Percentiles rank a stretch among this genome's conserved stretches.
These are phyloP conservation scores for Liquidambar formosana DNA, from an alignment of 164 flowering plant genomes.

Conservation along the genomic window DNA sequence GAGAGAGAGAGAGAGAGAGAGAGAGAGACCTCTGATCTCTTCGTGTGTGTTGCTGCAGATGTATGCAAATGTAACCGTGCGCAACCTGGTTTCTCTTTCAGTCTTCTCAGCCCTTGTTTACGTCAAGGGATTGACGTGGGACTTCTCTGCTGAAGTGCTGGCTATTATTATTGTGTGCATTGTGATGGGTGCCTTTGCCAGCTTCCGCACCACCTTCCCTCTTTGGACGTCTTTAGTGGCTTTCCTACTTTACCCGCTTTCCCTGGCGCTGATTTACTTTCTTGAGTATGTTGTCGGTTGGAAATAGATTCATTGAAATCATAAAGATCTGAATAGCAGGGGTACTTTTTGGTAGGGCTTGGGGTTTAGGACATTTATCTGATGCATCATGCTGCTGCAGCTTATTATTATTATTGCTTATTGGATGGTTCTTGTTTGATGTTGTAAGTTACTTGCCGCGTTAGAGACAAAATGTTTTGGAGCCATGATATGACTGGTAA, in stretches of 20 bases:
- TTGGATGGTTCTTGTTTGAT: no score
- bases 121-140: constrained; percentile 64
- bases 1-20: no score
- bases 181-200: constrained; percentile 62
- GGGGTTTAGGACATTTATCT: background rate
- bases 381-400: no score
- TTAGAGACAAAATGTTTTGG: no score
- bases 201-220: constrained; percentile 70
- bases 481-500: no score
- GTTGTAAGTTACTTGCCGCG: no score
- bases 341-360: no score
- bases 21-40: background rate
- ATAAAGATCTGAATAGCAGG: background rate
- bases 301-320: constrained; percentile 37
- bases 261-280: constrained; percentile 68
- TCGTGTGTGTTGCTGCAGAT: constrained; percentile 42
- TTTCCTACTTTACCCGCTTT: constrained; percentile 63
- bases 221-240: constrained; percentile 73
- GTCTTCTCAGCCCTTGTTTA: constrained; percentile 74
- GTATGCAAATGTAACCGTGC: constrained; percentile 78
- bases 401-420: no score
- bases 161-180: constrained; percentile 62
- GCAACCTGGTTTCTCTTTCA: constrained; percentile 65
- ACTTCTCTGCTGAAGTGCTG: constrained; percentile 80
- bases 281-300: constrained; percentile 66